These are phyloP conservation scores for Cladosporium colombiae DNA, from an alignment of 2,329 filamentous ascomycete genomes.

Conservation along the genomic window DNA sequence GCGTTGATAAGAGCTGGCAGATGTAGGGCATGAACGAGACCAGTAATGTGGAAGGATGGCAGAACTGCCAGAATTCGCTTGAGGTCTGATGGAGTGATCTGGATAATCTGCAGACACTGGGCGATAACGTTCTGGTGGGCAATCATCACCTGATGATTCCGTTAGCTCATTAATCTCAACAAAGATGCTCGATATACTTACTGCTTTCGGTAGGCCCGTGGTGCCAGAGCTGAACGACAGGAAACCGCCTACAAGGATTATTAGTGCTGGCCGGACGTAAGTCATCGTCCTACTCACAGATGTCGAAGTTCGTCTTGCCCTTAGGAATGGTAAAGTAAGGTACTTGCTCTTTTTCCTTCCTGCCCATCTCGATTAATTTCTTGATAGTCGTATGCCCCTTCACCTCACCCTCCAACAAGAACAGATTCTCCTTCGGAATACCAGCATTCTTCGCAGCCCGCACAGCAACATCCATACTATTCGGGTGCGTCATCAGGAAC, in stretches of 20 bases:
- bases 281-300: conserved; percentile 42
- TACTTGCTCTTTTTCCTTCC: conserved; percentile 46
- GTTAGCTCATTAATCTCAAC: background rate
- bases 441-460: conserved; percentile 57
- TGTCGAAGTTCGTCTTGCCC: conserved; percentile 58
- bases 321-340: conserved; percentile 51
- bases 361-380: conserved; percentile 47
- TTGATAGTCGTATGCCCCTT: conserved; percentile 53
- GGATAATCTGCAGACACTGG: conserved; percentile 62
- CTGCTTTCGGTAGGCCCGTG: conserved; percentile 53
- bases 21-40: conserved; percentile 63
- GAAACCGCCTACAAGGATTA: conserved; percentile 41
- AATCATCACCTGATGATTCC: conserved; percentile 49
- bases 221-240: conserved; percentile 54
- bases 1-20: conserved; percentile 64
- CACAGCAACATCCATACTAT: conserved; percentile 56
- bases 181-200: conserved; percentile 21
- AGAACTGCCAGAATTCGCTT: conserved; percentile 59
- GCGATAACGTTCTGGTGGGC: conserved; percentile 57
- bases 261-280: background rate
- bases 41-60: conserved; percentile 65
- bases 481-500: conserved; percentile 59
- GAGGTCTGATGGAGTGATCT: conserved; percentile 53
- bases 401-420: conserved; percentile 58
- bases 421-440: conserved; percentile 53